Evolutionary conservation across 495 filamentous ascomycete genomes (phyloP).

Genomic region (Penicillium bovifimosum): DNA sequence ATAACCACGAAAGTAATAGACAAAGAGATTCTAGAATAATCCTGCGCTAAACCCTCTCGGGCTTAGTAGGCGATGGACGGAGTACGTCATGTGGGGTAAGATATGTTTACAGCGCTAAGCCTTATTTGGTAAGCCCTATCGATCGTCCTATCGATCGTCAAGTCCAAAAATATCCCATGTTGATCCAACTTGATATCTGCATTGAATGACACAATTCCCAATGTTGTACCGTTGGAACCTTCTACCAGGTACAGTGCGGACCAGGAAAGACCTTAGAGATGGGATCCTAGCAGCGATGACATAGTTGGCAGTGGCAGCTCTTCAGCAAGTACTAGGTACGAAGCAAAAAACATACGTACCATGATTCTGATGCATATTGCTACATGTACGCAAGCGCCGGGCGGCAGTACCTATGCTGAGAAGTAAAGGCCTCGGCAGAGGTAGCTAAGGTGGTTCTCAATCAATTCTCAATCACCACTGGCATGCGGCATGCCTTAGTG

Average conservation of each 20-base stretch:
- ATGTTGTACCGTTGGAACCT: neutral
- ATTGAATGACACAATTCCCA: no score
- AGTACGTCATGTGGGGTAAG: neutral
- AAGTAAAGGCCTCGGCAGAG: neutral
- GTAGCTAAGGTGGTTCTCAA: no score
- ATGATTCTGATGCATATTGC: no score
- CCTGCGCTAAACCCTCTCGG: neutral
- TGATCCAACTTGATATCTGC: neutral
- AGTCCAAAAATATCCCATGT: neutral
- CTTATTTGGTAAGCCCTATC: neutral
- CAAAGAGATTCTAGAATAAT: neutral
- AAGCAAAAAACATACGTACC: no score
- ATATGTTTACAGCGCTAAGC: neutral
- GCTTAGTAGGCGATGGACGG: neutral
- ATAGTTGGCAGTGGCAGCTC: constrained; percentile 3
- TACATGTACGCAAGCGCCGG: no score
- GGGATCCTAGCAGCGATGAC: constrained; percentile 3
- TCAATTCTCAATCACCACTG: no score
- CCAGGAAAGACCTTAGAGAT: no score
- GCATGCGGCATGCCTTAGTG: neutral
- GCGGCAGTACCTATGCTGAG: no score
- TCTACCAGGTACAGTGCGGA: no score
- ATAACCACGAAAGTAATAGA: neutral
- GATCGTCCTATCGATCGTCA: no score
- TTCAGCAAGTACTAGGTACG: neutral